Base-by-base conservation (phyloP, 257 asterid species). In the Nicotiana tabacum region DNA sequence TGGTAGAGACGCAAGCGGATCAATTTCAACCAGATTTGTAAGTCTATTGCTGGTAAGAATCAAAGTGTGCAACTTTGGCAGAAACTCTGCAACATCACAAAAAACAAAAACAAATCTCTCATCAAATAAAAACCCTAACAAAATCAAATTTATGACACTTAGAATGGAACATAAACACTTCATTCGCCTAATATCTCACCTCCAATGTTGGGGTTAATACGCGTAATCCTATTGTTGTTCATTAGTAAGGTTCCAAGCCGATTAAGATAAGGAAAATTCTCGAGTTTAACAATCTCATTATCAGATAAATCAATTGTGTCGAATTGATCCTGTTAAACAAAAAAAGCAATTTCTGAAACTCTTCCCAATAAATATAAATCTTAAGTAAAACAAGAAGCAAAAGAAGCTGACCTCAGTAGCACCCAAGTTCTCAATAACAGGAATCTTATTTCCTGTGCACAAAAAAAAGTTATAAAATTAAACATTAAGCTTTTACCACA, bases 241-340 rank as follows among this genome's bases (percentile, higher is more conserved):
- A 96, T 24, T 86, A 96, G 87, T 90, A 94, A 77, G 48, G 98
- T 94, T 9, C 99, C 99, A 0, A 96, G 89, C n/a, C 99, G 94
- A 85, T 87, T 93, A 58, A 96, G 85, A 82, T 72, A 27, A 1
- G 98, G 97, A 82, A 94, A 94, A 88, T 94, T 95, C 85, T 96
- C 99, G 3, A 96, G 97, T 93, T 96, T 96, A 82, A 96, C 99
- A 83, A 96, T 96, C 93, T 96, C 99, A 85, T 96, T 96, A 87
- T 96, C 99, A 39, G 99, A 96, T 83, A 96, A 90, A 84, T 96
- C 99, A 83, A 96, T 85, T 65, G 98, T 93, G 90, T 96, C 98
- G 82, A 94, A 96, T 85, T 96, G 99, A 90, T 94, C 99, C 98
- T 96, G 92, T 58, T 74, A 39, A 29, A 18, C 67, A 72, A 12